Percentiles rank a stretch among this genome's conserved stretches.
These are phyloP conservation scores for Ophiostoma novo-ulmi DNA, from an alignment of 2,329 filamentous ascomycete genomes.

Conservation along the genomic window DNA sequence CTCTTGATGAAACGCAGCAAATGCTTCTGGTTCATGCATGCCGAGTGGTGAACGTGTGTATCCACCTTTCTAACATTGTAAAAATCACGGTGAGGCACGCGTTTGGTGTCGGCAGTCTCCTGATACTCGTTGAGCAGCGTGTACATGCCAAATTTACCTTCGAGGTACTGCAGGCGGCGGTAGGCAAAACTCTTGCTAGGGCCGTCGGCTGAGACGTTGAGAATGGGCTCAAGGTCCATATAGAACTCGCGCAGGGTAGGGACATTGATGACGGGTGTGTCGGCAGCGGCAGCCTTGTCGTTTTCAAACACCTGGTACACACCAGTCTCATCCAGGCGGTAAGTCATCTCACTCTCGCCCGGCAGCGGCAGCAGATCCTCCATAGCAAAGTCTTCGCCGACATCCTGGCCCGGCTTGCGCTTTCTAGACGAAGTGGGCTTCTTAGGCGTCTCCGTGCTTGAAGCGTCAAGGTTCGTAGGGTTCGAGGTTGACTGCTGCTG, in stretches of 20 bases:
- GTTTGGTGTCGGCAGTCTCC: slow-evolving; percentile 96
- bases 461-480: not conserved
- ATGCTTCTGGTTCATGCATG: slow-evolving; percentile 99
- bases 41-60: slow-evolving; percentile 97
- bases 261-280: slow-evolving; percentile 71
- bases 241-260: slow-evolving; percentile 94
- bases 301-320: slow-evolving; percentile 91
- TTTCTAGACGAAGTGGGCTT: slow-evolving; percentile 43
- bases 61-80: slow-evolving; percentile 99
- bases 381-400: slow-evolving; percentile 88
- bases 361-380: slow-evolving; percentile 72
- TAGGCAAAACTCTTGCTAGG: slow-evolving; percentile 97
- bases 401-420: slow-evolving; percentile 81
- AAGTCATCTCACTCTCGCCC: slow-evolving; percentile 63
- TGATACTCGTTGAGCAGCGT: slow-evolving; percentile 92
- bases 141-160: slow-evolving; percentile 96
- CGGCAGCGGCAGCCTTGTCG: slow-evolving; percentile 53
- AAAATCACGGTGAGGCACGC: slow-evolving; percentile 94
- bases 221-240: slow-evolving; percentile 81
- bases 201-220: slow-evolving; percentile 88
- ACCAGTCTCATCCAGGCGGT: slow-evolving; percentile 72
- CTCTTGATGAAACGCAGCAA: slow-evolving; percentile 97
- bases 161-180: slow-evolving; percentile 85
- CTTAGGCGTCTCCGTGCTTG: slow-evolving; percentile 26
- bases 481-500: slow-evolving; percentile 25